phyloP scores from a whole-genome alignment of 768 basidiomycete genomes.

The Collybia sordida region DNA sequence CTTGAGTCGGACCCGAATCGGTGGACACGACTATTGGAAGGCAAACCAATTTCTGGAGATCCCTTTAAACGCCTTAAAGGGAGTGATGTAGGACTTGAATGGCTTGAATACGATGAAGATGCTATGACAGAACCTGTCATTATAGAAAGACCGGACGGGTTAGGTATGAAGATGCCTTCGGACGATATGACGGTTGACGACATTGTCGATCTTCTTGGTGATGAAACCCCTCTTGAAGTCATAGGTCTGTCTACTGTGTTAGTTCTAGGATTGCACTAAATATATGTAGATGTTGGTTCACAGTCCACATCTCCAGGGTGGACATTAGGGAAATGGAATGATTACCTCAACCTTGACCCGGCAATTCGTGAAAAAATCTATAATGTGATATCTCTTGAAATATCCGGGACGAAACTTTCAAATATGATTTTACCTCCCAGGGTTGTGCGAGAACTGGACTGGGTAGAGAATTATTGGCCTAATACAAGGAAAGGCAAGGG shows the following conservation, averaged over 20 bases:
- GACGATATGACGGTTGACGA: slow-evolving; percentile 71
- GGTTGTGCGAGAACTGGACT: slow-evolving; percentile 86
- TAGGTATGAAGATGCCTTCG: slow-evolving; percentile 90
- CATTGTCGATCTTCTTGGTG: slow-evolving; percentile 79
- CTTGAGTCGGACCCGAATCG: slow-evolving; percentile 61
- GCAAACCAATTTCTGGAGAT: slow-evolving; percentile 60
- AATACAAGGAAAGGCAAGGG: slow-evolving; percentile 69
- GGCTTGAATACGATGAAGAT: slow-evolving; percentile 69
- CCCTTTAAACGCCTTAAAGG: slow-evolving; percentile 70
- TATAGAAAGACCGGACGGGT: slow-evolving; percentile 71
- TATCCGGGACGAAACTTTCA: slow-evolving; percentile 82
- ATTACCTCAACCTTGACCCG: slow-evolving; percentile 74
- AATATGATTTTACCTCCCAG: slow-evolving; percentile 80
- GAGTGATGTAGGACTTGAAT: slow-evolving; percentile 63
- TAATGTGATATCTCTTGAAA: slow-evolving; percentile 95
- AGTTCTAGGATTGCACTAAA: not conserved
- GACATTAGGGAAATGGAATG: slow-evolving; percentile 90
- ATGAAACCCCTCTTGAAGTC: slow-evolving; percentile 81
- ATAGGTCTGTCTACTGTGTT: slow-evolving; percentile 61
- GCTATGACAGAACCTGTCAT: slow-evolving; percentile 86
- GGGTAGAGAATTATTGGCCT: slow-evolving; percentile 98
- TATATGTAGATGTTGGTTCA: slow-evolving; percentile 72
- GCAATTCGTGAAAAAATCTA: slow-evolving; percentile 79
- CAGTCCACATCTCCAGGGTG: slow-evolving; percentile 86
- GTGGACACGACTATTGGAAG: slow-evolving; percentile 70